Percentiles rank a stretch among this genome's conserved stretches.
These are phyloP conservation scores for Tremella mesenterica DNA, from an alignment of 768 basidiomycete genomes.

Conservation along the genomic window DNA sequence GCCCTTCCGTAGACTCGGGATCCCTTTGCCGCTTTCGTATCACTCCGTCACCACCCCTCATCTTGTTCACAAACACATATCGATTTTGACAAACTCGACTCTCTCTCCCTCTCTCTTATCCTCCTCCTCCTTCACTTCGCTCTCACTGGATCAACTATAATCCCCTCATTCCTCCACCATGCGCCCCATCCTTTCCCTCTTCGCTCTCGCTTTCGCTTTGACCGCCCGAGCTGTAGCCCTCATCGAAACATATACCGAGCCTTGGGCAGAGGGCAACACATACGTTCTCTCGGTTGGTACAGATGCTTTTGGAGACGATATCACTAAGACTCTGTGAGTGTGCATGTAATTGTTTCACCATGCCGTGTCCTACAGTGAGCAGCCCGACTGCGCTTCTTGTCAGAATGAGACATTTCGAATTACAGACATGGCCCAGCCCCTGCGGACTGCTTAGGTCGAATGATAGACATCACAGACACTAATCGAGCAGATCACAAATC, in stretches of 20 bases:
- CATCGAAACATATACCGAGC: background rate
- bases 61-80: too few relatives aligned
- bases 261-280: constrained; percentile 28
- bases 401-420: background rate
- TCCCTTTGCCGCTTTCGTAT: too few relatives aligned
- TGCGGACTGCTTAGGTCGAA: background rate
- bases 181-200: background rate
- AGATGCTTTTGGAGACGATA: constrained; percentile 16
- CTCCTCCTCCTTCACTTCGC: too few relatives aligned
- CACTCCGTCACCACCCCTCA: too few relatives aligned
- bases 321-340: constrained; percentile 19
- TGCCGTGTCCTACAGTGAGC: background rate
- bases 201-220: background rate
- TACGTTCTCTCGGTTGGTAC: constrained; percentile 27
- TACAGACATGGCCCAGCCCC: background rate
- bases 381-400: background rate
- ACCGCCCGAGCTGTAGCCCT: background rate
- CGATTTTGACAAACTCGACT: too few relatives aligned
- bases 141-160: too few relatives aligned
- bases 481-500: background rate
- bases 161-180: background rate
- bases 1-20: too few relatives aligned
- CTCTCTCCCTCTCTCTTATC: too few relatives aligned
- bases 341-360: background rate
- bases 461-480: too few relatives aligned